Evolutionary conservation across 2,329 filamentous ascomycete species (phyloP).

Genomic region (Aureobasidium sp.): DNA sequence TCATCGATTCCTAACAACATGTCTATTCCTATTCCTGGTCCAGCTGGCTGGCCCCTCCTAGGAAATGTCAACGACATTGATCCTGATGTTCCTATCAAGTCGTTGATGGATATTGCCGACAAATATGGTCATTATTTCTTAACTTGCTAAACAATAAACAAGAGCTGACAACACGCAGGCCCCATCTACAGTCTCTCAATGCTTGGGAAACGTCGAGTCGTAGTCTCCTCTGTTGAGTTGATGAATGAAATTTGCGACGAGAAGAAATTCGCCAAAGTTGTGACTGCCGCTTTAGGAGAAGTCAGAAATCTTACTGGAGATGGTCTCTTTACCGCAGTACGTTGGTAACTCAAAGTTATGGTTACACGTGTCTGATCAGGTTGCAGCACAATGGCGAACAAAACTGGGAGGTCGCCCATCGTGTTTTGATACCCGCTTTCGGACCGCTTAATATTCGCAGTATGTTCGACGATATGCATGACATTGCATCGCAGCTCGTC

Average conservation of each 20-base stretch:
- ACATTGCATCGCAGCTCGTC: constrained; percentile 25
- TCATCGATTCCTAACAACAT: constrained; percentile 8
- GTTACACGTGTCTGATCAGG: neutral
- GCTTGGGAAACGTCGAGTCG: constrained; percentile 15
- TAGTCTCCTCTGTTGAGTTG: constrained; percentile 20
- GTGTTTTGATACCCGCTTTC: constrained; percentile 38
- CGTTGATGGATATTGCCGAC: constrained; percentile 44
- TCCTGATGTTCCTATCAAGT: constrained; percentile 43
- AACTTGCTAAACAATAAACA: neutral
- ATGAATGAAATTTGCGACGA: constrained; percentile 34
- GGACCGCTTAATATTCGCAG: constrained; percentile 35
- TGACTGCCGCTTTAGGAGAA: constrained; percentile 43
- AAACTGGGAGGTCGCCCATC: constrained; percentile 32
- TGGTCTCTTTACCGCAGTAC: constrained; percentile 32
- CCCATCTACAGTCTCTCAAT: constrained; percentile 16
- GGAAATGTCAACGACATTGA: constrained; percentile 60
- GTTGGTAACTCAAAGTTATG: constrained; percentile 22
- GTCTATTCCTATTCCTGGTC: constrained; percentile 50
- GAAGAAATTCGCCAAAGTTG: constrained; percentile 47
- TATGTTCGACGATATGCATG: constrained; percentile 34
- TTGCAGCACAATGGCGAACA: neutral
- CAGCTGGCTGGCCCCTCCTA: constrained; percentile 54
- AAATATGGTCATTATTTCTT: constrained; percentile 13
- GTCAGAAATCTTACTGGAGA: constrained; percentile 47
- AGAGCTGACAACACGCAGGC: neutral